Conservation (phyloP, 768 basidiomycete species). For the Naganishia randhawae region DNA sequence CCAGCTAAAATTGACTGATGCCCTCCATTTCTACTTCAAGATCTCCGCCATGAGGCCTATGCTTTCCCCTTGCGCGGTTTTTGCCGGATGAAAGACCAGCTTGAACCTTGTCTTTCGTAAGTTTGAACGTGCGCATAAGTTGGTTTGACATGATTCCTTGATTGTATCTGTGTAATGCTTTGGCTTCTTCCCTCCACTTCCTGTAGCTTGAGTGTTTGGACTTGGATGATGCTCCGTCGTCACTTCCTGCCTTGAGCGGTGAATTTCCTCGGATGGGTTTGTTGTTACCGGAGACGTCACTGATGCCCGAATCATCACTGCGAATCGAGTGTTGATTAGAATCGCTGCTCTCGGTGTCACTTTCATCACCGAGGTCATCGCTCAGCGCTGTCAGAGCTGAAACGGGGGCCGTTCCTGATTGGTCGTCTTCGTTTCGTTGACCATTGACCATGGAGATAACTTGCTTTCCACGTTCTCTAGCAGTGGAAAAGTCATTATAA, state of each 20-base stretch:
- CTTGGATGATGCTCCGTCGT: conserved; percentile 2
- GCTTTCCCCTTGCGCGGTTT: conserved; percentile 27
- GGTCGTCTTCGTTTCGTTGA: background rate
- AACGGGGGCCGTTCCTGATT: background rate
- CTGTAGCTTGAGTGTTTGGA: conserved; percentile 29
- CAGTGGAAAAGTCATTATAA: conserved; percentile 3
- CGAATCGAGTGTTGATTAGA: conserved; percentile 7
- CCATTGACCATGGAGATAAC: conserved; percentile 4
- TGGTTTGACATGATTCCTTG: conserved; percentile 65
- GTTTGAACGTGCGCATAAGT: conserved; percentile 58
- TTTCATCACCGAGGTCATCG: conserved; percentile 28
- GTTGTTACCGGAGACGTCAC: conserved; percentile 9
- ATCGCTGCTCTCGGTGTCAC: conserved; percentile 27
- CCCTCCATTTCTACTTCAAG: conserved; percentile 38
- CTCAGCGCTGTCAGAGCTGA: conserved; percentile 13
- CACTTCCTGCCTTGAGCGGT: background rate
- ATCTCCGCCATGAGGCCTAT: conserved; percentile 16
- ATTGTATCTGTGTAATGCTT: conserved; percentile 54
- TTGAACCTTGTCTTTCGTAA: conserved; percentile 59
- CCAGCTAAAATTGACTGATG: conserved; percentile 35
- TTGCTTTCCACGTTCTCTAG: conserved; percentile 13
- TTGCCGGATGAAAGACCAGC: conserved; percentile 39
- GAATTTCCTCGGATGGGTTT: background rate
- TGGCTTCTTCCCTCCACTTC: conserved; percentile 39
- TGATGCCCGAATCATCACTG: conserved; percentile 6